Evolutionary conservation across 768 basidiomycete genomes (phyloP).

Genomic region (Galerina marginata): DNA sequence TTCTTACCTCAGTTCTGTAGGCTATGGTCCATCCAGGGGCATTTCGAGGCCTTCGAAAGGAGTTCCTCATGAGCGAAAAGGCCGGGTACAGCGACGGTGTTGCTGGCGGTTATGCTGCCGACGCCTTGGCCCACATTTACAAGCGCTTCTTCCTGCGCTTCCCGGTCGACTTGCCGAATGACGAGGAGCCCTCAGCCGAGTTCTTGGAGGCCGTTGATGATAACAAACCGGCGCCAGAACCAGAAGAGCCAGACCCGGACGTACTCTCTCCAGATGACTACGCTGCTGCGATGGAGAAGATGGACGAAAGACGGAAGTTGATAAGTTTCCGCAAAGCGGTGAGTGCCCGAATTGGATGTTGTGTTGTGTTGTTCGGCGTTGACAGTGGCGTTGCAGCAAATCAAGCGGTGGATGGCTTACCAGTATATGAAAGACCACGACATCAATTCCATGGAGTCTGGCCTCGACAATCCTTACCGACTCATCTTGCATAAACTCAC

Average conservation of each 20-base stretch:
- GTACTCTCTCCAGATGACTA: not conserved
- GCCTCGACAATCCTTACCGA: not conserved
- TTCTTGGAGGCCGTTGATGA: not conserved
- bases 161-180: constrained; percentile 1
- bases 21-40: not conserved
- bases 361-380: not conserved
- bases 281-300: not conserved
- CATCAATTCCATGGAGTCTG: not conserved
- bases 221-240: not conserved
- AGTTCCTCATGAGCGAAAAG: constrained; percentile 1
- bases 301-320: not conserved
- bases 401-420: not conserved
- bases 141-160: not conserved
- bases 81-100: not conserved
- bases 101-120: not conserved
- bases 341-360: not conserved
- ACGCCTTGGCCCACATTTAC: not conserved
- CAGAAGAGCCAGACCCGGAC: not conserved
- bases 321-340: not conserved
- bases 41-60: not conserved
- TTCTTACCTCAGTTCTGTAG: too few species aligned
- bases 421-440: not conserved
- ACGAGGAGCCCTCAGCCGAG: not conserved
- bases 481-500: not conserved
- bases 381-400: not conserved